Conservation (phyloP, 1,284 basidiomycete species). For the Xerocomus nothofagi region DNA sequence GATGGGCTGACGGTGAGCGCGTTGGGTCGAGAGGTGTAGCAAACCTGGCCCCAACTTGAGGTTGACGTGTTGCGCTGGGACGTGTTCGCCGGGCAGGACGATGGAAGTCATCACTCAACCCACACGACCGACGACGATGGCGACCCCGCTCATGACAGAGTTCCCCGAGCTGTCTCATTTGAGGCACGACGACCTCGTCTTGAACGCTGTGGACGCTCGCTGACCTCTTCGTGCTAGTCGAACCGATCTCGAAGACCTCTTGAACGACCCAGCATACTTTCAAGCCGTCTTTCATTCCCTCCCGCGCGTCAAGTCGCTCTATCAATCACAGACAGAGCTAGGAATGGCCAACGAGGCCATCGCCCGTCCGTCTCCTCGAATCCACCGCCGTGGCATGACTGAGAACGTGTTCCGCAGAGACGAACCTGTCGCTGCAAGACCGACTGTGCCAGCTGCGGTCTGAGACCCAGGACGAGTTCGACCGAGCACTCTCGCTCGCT, state of each 20-base stretch:
- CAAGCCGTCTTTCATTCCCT: conserved; percentile 85
- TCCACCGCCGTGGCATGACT: conserved; percentile 5
- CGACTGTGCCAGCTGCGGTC: conserved; percentile 69
- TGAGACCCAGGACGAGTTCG: conserved; percentile 82
- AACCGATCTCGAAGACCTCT: conserved; percentile 85
- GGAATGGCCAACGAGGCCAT: conserved; percentile 82
- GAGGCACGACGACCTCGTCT: conserved; percentile 49
- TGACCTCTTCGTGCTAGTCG: conserved; percentile 47
- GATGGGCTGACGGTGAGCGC: conserved; percentile 38
- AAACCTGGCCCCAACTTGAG: conserved; percentile 80
- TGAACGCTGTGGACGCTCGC: conserved; percentile 1
- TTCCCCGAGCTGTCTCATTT: conserved; percentile 71
- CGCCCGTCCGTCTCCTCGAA: conserved; percentile 58
- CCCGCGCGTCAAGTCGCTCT: conserved; percentile 68
- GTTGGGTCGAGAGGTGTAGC: conserved; percentile 44
- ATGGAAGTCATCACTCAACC: conserved; percentile 42
- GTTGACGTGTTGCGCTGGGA: conserved; percentile 70
- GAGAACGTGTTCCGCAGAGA: conserved; percentile 39
- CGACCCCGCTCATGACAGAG: conserved; percentile 52
- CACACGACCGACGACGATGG: conserved; percentile 27
- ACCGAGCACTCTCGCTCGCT: conserved; percentile 79
- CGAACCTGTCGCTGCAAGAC: conserved; percentile 76
- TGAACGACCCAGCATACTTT: conserved; percentile 80
- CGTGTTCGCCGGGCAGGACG: conserved; percentile 67
- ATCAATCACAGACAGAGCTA: conserved; percentile 74